Percentiles rank a stretch among this genome's conserved stretches.
These are phyloP conservation scores for Plantago ovata DNA, from an alignment of 257 asterid genomes.

Conservation along the genomic window DNA sequence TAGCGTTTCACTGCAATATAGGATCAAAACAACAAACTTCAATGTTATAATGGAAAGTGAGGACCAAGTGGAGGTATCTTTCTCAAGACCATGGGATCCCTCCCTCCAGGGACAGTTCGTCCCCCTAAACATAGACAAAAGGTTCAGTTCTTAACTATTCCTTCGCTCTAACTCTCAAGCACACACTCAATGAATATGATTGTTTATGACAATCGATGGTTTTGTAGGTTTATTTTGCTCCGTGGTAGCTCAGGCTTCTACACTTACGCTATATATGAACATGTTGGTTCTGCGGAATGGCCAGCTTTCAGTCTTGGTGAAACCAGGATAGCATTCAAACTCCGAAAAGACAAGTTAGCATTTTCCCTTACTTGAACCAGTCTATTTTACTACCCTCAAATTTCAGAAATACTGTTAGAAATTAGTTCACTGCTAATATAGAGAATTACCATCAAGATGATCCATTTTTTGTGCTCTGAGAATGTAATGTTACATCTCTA, in stretches of 20 bases:
- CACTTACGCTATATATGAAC: slow-evolving; percentile 83
- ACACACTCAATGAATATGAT: background rate
- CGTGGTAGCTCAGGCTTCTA: slow-evolving; percentile 88
- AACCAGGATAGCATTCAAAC: slow-evolving; percentile 91
- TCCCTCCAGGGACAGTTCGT: slow-evolving; percentile 49
- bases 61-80: slow-evolving; percentile 76
- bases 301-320: slow-evolving; percentile 92
- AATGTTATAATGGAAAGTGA: slow-evolving; percentile 52
- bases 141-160: slow-evolving; percentile 30
- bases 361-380: background rate
- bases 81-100: slow-evolving; percentile 73
- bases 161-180: background rate
- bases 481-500: background rate
- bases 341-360: slow-evolving; percentile 73
- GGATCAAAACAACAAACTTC: slow-evolving; percentile 62
- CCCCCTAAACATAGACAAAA: slow-evolving; percentile 72
- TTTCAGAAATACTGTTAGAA: background rate
- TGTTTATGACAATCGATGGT: slow-evolving; percentile 2
- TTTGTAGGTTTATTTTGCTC: slow-evolving; percentile 66
- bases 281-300: slow-evolving; percentile 77
- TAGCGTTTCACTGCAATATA: slow-evolving; percentile 19
- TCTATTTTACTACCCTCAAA: background rate
- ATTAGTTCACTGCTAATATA: background rate
- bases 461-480: background rate
- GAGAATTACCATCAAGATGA: background rate